Evolutionary conservation across 192 early-diverging fungal species (phyloP).

Genomic region (Umbelopsis ramanniana): DNA sequence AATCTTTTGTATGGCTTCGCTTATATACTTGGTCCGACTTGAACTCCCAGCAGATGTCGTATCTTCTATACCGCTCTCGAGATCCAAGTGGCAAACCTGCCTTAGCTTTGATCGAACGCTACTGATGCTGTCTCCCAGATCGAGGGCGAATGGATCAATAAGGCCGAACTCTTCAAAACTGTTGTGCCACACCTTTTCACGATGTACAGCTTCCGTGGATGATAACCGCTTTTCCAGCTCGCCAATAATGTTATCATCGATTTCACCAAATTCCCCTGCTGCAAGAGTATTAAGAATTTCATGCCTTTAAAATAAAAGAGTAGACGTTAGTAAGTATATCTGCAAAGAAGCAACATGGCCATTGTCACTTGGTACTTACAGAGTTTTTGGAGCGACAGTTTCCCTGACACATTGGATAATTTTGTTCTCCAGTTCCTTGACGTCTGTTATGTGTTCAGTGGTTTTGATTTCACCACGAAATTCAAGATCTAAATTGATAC

Average conservation of each 20-base stretch:
- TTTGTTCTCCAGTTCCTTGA: background rate
- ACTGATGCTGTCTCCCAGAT: background rate
- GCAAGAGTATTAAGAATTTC: background rate
- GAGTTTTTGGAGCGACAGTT: background rate
- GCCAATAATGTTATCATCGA: background rate
- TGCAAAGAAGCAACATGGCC: too few relatives aligned
- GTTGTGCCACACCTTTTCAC: slow-evolving; percentile 1
- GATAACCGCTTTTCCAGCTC: background rate
- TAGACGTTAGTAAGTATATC: background rate
- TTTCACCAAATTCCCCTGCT: background rate
- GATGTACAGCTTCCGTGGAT: background rate
- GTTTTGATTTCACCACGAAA: background rate
- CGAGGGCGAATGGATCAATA: background rate
- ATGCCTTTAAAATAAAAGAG: background rate
- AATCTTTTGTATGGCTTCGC: background rate
- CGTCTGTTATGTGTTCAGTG: too few relatives aligned
- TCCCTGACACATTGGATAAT: background rate
- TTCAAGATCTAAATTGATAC: background rate
- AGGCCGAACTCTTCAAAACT: slow-evolving; percentile 1
- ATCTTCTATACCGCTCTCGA: background rate
- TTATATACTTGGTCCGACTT: background rate
- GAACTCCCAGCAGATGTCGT: background rate
- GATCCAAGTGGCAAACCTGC: background rate
- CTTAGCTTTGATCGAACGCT: background rate
- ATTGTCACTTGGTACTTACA: background rate